phyloP scores from a whole-genome alignment of 2,329 filamentous ascomycete genomes.

The Arthrobotrys sinensis region DNA sequence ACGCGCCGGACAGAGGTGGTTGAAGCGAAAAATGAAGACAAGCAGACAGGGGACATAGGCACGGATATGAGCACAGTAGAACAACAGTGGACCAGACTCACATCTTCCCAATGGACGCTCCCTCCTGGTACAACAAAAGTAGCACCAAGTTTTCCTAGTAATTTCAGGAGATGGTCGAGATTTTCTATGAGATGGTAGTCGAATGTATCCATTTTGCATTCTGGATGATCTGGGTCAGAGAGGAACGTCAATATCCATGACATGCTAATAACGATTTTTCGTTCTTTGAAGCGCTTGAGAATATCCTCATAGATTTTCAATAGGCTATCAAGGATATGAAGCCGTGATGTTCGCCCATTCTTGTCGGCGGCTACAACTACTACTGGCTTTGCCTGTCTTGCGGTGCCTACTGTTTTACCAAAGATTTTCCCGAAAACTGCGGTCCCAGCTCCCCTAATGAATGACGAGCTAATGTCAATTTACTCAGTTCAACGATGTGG shows the following conservation, averaged over 20 bases:
- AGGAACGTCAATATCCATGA: slow-evolving; percentile 1
- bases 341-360: slow-evolving; percentile 3
- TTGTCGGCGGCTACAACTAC: not conserved
- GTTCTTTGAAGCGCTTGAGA: not conserved
- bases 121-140: slow-evolving; percentile 8
- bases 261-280: slow-evolving; percentile 25
- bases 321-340: slow-evolving; percentile 18
- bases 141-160: not conserved
- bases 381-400: slow-evolving; percentile 7
- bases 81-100: not conserved
- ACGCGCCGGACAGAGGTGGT: no score
- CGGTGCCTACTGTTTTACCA: slow-evolving; percentile 26
- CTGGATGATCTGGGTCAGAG: not conserved
- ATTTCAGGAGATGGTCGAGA: not conserved
- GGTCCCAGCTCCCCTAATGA: slow-evolving; percentile 7
- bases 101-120: not conserved
- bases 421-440: slow-evolving; percentile 24
- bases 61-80: not conserved
- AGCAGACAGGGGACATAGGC: no score
- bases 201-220: not conserved
- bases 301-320: slow-evolving; percentile 13
- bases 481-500: not conserved
- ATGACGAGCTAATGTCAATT: no score
- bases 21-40: no score
- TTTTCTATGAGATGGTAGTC: not conserved